A percentile compares a stretch with the other conserved stretches of the same genome.
Evolutionary conservation across 202 grass and related monocot genomes (phyloP).

Genomic region (Zoysia matrella): DNA sequence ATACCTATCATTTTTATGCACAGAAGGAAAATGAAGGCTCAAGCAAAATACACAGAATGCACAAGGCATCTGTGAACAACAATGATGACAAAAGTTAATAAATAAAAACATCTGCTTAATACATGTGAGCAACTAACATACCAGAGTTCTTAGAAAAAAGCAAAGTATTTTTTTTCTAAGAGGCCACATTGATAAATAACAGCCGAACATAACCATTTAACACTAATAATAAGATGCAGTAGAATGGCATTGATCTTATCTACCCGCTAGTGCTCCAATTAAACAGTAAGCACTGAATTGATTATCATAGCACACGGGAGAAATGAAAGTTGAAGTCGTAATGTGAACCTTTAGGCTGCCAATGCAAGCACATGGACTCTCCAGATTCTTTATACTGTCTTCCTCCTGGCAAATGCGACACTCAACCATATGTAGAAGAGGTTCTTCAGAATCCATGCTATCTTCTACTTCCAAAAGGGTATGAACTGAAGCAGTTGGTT

Average conservation of each 20-base stretch:
- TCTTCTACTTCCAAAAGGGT: constrained; percentile 42
- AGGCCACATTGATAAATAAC: constrained; percentile 14
- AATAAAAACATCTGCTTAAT: neutral
- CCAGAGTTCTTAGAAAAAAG: no score
- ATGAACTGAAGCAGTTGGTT: constrained; percentile 20
- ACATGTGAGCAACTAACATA: neutral
- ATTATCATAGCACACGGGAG: neutral
- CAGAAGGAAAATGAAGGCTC: neutral
- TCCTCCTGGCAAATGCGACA: constrained; percentile 71
- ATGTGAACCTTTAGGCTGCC: constrained; percentile 84
- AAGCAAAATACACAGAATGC: constrained; percentile 3
- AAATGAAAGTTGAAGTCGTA: constrained; percentile 23
- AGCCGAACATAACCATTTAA: constrained; percentile 22
- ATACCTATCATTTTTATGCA: neutral
- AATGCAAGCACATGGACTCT: constrained; percentile 67
- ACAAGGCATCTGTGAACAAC: neutral
- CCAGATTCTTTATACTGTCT: no score
- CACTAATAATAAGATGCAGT: constrained; percentile 15
- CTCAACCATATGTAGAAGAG: constrained; percentile 69
- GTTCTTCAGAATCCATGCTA: constrained; percentile 60
- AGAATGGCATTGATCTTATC: constrained; percentile 6
- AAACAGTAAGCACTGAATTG: neutral
- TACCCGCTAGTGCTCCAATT: constrained; percentile 16
- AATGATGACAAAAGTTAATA: neutral
- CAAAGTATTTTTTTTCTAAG: neutral